Evolutionary conservation across 2,329 filamentous ascomycete species (phyloP).

Genomic region (Lizonia empirigonia): DNA sequence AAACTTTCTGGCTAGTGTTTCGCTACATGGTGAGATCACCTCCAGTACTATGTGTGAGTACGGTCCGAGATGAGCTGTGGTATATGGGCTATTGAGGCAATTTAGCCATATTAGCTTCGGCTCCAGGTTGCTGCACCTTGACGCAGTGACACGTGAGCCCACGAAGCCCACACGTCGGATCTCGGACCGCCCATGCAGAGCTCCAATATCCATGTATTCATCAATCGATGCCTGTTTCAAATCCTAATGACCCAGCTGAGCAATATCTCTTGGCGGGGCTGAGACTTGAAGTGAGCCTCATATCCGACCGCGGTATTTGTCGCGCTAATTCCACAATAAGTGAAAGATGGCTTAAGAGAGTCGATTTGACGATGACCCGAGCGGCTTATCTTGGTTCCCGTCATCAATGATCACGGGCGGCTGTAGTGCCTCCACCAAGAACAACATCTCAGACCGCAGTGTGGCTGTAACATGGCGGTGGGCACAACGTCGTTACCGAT

Average conservation of each 20-base stretch:
- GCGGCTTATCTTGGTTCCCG: not conserved
- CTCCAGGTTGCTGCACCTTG: constrained; percentile 14
- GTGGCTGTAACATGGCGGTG: constrained; percentile 18
- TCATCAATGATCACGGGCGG: not conserved
- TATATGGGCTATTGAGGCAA: constrained; percentile 14
- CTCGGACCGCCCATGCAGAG: constrained; percentile 14
- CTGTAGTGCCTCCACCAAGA: constrained; percentile 10
- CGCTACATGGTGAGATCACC: constrained; percentile 12
- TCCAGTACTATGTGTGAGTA: not conserved
- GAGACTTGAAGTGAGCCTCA: constrained; percentile 4
- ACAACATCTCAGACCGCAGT: constrained; percentile 1
- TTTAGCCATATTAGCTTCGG: constrained; percentile 21
- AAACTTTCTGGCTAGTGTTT: not conserved
- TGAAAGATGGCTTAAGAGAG: not conserved
- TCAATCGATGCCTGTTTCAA: constrained; percentile 7
- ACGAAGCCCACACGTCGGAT: constrained; percentile 12
- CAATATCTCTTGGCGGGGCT: constrained; percentile 6
- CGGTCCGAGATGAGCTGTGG: constrained; percentile 5
- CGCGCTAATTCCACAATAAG: not conserved
- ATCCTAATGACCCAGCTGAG: constrained; percentile 1
- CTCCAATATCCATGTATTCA: constrained; percentile 16
- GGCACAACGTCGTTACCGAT: constrained; percentile 9
- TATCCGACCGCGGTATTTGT: not conserved
- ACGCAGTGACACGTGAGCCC: constrained; percentile 15
- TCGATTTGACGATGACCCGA: not conserved